A percentile compares a stretch with the other conserved stretches of the same genome.
phyloP scores from a whole-genome alignment of 1,284 basidiomycete genomes.

The Papiliotrema nemorosa region DNA sequence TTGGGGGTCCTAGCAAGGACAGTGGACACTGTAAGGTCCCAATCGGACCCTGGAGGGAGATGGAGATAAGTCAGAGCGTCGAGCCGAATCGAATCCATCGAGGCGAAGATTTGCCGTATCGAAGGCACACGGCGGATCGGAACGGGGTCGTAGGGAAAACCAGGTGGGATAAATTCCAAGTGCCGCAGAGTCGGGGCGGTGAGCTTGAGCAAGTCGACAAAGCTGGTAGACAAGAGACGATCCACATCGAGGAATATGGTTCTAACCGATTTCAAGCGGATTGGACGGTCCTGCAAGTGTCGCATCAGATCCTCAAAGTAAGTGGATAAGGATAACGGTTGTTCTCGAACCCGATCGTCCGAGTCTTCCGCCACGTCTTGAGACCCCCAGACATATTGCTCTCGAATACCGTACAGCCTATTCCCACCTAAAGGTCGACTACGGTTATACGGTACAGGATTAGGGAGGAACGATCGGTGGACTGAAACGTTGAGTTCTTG shows the following conservation, averaged over 20 bases:
- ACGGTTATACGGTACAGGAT: neutral
- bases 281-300: conserved; percentile 3
- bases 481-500: conserved; percentile 14
- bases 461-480: neutral
- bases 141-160: neutral
- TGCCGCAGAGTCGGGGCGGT: conserved; percentile 3
- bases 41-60: neutral
- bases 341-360: neutral
- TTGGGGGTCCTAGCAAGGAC: neutral
- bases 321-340: neutral
- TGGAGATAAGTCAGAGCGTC: neutral
- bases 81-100: neutral
- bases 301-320: neutral
- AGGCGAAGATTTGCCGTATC: neutral
- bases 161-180: conserved; percentile 8
- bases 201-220: conserved; percentile 8
- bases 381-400: conserved; percentile 5
- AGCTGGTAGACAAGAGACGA: neutral
- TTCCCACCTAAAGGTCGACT: conserved; percentile 6
- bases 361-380: neutral
- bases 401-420: conserved; percentile 4
- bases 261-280: conserved; percentile 5
- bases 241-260: conserved; percentile 13
- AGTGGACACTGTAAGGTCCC: neutral
- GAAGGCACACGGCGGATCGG: neutral